Percentiles rank a stretch among this genome's conserved stretches.
These are phyloP conservation scores for Jaapia argillacea DNA, from an alignment of 768 basidiomycete genomes.

Conservation along the genomic window DNA sequence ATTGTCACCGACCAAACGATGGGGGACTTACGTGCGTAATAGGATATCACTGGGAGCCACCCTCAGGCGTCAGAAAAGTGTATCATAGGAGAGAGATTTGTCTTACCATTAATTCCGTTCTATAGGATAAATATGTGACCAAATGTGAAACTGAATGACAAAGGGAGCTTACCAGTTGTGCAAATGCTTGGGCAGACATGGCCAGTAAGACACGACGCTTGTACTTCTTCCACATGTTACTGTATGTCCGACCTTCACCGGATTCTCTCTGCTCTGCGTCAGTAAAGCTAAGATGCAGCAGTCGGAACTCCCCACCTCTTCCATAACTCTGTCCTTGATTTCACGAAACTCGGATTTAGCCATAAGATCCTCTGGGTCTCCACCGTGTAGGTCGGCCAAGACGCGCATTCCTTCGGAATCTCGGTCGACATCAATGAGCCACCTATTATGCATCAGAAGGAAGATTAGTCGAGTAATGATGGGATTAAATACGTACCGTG, in stretches of 20 bases:
- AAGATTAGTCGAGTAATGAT: not conserved
- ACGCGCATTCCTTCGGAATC: constrained; percentile 80
- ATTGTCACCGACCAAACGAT: not conserved
- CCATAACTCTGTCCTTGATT: constrained; percentile 72
- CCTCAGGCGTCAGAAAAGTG: no score
- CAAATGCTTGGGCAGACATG: constrained; percentile 93
- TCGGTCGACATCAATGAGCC: constrained; percentile 82
- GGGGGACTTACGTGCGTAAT: constrained; percentile 72
- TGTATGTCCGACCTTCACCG: constrained; percentile 69
- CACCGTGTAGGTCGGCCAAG: constrained; percentile 84
- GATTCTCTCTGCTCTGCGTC: constrained; percentile 48
- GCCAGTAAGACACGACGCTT: constrained; percentile 83
- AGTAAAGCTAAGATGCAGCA: not conserved
- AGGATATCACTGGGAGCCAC: constrained; percentile 92
- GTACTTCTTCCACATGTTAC: constrained; percentile 79
- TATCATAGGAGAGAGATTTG: no score
- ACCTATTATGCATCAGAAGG: constrained; percentile 31
- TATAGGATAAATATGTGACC: constrained; percentile 17
- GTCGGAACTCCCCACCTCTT: constrained; percentile 38
- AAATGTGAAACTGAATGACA: constrained; percentile 1
- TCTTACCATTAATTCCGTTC: constrained; percentile 90
- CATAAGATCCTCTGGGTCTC: constrained; percentile 51
- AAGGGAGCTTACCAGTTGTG: constrained; percentile 64
- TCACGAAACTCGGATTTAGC: constrained; percentile 84
- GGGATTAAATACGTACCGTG: constrained; percentile 38